Base-by-base conservation (phyloP, 2,329 filamentous ascomycete species). In the Paracoccidioides brasiliensis region DNA sequence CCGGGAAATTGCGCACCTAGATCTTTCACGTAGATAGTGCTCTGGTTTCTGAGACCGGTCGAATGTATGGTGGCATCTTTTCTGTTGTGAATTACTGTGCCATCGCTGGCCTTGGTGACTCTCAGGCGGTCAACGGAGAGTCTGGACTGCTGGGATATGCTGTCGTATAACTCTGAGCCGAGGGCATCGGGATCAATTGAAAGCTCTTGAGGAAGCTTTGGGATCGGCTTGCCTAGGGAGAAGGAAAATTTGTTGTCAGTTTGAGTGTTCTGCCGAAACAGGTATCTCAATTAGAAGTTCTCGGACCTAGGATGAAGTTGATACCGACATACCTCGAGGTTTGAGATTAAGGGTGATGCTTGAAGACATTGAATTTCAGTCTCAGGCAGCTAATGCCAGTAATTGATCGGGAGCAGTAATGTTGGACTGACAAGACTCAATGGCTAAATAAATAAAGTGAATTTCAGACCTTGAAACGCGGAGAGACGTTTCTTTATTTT, bases 11-110 rank as follows among this genome's bases (percentile, higher is more conserved):
- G 66, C 79, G 54, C 80, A 91, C 90, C 93, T 35, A 98, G 78
- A 69, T 98, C 91, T 76, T 98, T 97, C 60, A 97, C 87, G 63
- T 93, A 82, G 51, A 98, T 72, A 22, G 77, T 75, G 60, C 79
- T 81, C 63, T 79, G 77, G 61, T 83, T 77, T 55, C 75, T 73
- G 48, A 86, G 69, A 12, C 81, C 80, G 3, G 77, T 78, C 46
- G 75, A 73, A 58, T 78, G 70, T 41, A 85, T 69, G 2, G 75
- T 79, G 12, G 74, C 70, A 54, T 76, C 73, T 55, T 74, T 71
- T 54, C 71, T 73, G 63, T 83, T 84, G 54, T 78, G 74, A 12
- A 85, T 70, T 44, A 78, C 66, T 43, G 73, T 76, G 51, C 81
- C 80, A 72, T 84, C 82, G 60, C 77, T 80, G 58, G 77, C 80